A percentile compares a stretch with the other conserved stretches of the same genome.
phyloP scores from a whole-genome alignment of 305 asterid genomes.

The Nicotiana rustica region DNA sequence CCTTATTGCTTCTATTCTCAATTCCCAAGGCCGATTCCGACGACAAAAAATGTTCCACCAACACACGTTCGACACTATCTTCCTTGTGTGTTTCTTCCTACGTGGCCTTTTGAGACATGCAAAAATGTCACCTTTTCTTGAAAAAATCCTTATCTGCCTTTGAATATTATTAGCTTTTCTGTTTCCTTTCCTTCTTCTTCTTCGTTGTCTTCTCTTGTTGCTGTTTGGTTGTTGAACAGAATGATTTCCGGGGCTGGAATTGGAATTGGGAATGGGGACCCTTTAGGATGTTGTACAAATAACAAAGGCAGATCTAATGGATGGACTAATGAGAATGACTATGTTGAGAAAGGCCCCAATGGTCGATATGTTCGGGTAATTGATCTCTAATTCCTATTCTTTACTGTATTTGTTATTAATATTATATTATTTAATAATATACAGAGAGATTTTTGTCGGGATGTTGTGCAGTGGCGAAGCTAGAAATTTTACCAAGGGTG shows the following conservation, averaged over 20 bases:
- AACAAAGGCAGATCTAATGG: background rate
- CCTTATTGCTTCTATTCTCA: slow-evolving; percentile 22
- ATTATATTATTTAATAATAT: background rate
- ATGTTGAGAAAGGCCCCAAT: slow-evolving; percentile 63
- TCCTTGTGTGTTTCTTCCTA: slow-evolving; percentile 21
- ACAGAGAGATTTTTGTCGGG: background rate
- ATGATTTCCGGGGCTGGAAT: slow-evolving; percentile 46
- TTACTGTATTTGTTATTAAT: background rate
- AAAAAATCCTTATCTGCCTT: slow-evolving; percentile 35
- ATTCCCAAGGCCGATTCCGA: slow-evolving; percentile 55
- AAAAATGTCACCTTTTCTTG: slow-evolving; percentile 31
- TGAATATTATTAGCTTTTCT: background rate
- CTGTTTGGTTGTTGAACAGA: slow-evolving; percentile 39
- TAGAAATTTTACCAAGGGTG: no score
- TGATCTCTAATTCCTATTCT: background rate
- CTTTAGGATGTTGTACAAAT: slow-evolving; percentile 34
- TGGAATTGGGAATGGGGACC: slow-evolving; percentile 30
- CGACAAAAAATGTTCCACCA: slow-evolving; percentile 29
- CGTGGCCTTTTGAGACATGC: slow-evolving; percentile 46
- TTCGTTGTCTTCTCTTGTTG: slow-evolving; percentile 14
- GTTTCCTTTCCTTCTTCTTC: slow-evolving; percentile 17
- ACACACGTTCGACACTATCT: slow-evolving; percentile 46
- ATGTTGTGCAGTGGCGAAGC: no score
- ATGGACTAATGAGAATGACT: slow-evolving; percentile 42
- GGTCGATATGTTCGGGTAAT: slow-evolving; percentile 71